Evolutionary conservation across 2,329 filamentous ascomycete genomes (phyloP), one percentile per base, ranked within the genome.

Genomic region (Aspergillus spinulosporus): DNA sequence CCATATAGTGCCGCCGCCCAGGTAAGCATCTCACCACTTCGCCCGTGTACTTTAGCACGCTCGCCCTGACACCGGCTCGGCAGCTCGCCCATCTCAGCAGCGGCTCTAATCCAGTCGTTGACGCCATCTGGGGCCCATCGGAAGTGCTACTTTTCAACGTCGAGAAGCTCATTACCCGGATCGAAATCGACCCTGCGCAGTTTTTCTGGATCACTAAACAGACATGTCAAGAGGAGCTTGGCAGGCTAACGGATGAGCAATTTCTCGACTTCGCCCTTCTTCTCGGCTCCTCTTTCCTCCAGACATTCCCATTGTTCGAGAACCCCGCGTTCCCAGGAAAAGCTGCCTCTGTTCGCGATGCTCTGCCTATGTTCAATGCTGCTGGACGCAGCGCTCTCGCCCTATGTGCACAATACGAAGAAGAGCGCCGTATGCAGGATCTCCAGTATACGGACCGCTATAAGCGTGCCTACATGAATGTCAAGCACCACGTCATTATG

Each of bases 1-100:
- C 93, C 93, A 1, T 96, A 91, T 78, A 92, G 88, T 72, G 91
- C 92, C 37, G 88, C 88, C 66, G 90, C 90, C 57, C 91, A 96
- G 84, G 90, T 93, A 75, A 69, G 79, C 28, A 40, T 4, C 7
- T 9, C 42, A 21, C n/a, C 9, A 36, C 26, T 32, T 9, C 26
- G 11, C 34, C 32, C 7, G 21, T 48, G 9, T 34, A 5, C n/a
- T 15, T 37, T 3, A 11, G 11, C 8, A 14, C 37, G 37, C 49
- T 42, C 21, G 21, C 21, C 21, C 54, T 62, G 42, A 59, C 52
- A 11, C 12, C 21, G 12, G 9, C 21, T 32, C 43, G 34, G 58
- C 55, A 69, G 67, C 84, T 96, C 60, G 88, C 90, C 45, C 91
- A 93, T 68, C 85, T 96, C 56, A 85, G 89, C 60, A 84, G 85